These are phyloP conservation scores for Phytophthora sp. DNA, from an alignment of 352 stramenopile genomes.

Conservation along the genomic window DNA sequence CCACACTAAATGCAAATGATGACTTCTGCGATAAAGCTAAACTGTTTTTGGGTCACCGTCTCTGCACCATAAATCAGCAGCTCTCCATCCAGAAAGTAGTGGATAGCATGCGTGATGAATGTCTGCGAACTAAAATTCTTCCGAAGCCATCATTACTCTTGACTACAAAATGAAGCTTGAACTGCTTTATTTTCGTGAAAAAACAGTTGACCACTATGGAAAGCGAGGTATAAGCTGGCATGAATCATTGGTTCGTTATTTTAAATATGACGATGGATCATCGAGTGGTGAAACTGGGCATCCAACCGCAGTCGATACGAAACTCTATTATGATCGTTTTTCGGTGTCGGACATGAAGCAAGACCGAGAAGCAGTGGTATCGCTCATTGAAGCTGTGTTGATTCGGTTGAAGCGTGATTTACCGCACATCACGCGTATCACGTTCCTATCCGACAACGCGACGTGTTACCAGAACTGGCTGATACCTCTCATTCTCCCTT, in stretches of 20 bases:
- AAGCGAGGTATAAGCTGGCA: constrained; percentile 24
- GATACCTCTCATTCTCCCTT: constrained; percentile 18
- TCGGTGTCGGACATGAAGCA: constrained; percentile 31
- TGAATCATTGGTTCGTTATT: neutral
- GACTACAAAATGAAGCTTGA: constrained; percentile 54
- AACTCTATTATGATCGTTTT: constrained; percentile 35
- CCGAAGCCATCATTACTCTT: constrained; percentile 30
- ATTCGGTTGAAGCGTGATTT: constrained; percentile 18
- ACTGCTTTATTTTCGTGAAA: constrained; percentile 33
- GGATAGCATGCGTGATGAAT: neutral
- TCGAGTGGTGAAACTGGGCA: neutral
- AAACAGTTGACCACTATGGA: constrained; percentile 36
- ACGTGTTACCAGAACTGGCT: constrained; percentile 34
- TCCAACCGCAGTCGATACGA: constrained; percentile 1
- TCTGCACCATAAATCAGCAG: constrained; percentile 32
- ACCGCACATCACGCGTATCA: constrained; percentile 17
- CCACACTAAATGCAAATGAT: neutral
- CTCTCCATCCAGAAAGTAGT: neutral
- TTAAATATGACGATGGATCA: neutral
- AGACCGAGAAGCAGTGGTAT: constrained; percentile 19
- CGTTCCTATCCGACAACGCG: constrained; percentile 40
- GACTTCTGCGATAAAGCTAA: constrained; percentile 8
- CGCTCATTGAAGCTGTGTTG: constrained; percentile 37
- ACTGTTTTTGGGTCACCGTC: constrained; percentile 21
- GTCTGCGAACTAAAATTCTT: neutral